Base-by-base conservation (phyloP, 306 rosid species). In the Phaseolus lunatus region DNA sequence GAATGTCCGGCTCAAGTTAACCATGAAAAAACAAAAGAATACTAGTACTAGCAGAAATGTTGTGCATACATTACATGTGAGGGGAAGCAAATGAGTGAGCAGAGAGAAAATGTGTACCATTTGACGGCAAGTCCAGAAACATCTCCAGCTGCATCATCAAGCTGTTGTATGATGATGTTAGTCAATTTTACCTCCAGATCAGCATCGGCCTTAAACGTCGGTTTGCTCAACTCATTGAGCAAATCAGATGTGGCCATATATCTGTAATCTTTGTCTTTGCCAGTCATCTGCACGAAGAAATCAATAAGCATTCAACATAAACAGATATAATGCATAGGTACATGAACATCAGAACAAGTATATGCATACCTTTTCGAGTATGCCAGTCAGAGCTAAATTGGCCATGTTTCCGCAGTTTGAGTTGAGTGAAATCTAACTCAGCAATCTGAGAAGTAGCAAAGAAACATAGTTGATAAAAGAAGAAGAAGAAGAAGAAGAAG, bases 211-310 rank as follows among this genome's bases (percentile, higher is more conserved):
- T 84, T 94, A 50, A 94, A 94, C 33, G 81, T 84, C 0, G 86
- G 79, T 81, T 85, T 91, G 84, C 83, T 91, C 73, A 94, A 76
- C 59, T 94, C 98, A 27, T 85, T 91, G 15, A 94, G 78, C 81
- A 94, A 87, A 88, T 94, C 98, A 70, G 96, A 94, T 47, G 98
- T 94, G 8, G 98, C 98, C 98, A 94, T 94, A 31, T 94, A 94
- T 82, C 98, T 87, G 73, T 79, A 94, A 77, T 94, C 98, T 81
- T 94, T 94, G 89, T 94, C 98, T 79, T 94, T 94, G 54, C 97
- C 98, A 0, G 97, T 91, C 93, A 94, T 94, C 97, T 94, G 81
- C 62, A 76, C 43, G 15, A 27, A 61, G n/a, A 74, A 39, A 80
- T 19, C 62, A 49, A 64, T 18, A 39, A 77, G 35, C 68, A 74